Base-by-base conservation (phyloP, 164 flowering plant species). In the Tinospora cordifolia region DNA sequence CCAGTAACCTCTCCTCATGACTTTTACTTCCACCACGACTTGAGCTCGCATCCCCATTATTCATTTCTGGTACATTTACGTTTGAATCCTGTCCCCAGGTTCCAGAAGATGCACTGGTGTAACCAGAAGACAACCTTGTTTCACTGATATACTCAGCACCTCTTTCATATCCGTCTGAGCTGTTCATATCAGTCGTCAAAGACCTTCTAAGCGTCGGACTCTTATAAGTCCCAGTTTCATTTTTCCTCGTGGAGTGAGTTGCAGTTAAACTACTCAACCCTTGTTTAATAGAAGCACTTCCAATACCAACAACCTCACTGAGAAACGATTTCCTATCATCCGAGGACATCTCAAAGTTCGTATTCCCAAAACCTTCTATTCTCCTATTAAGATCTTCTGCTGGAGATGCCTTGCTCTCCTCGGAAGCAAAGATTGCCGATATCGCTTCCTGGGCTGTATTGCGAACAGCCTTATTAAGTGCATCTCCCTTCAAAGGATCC, bases 291-390 rank as follows among this genome's bases (percentile, higher is more conserved):
- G 98, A 88, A 60, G 97, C 88, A 78, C 94, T 92, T 73, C 98
- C 99, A 70, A 95, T 64, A 74, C 84, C 94, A 71, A 95, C 99
- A 26, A 95, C 96, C 83, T 90, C 98, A 80, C 90, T 89, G 2
- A 95, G 83, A 80, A 95, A 95, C 25, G 98, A 90, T 70, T 87
- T 92, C 79, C 83, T 95, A 71, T 92, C 94, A 51, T 92, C 92
- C 0, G 84, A 72, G 26, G 88, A 88, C 80, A 82, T 76, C 69
- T 84, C 94, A 78, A 69, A 90, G 81, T 86, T 89, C 19, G 91
- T 86, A 72, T 83, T 95, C 26, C 99, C 99, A 83, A 95, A 95
- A 5, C 99, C 99, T 79, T 92, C 88, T 65, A 95, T 95, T 64
- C 96, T 74, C 72, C 72, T 82, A 49, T 83, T 86, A 58, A 86